These are phyloP conservation scores for Tillandsia fasciculata DNA, from an alignment of 176 grass and related monocot genomes.

Conservation along the genomic window DNA sequence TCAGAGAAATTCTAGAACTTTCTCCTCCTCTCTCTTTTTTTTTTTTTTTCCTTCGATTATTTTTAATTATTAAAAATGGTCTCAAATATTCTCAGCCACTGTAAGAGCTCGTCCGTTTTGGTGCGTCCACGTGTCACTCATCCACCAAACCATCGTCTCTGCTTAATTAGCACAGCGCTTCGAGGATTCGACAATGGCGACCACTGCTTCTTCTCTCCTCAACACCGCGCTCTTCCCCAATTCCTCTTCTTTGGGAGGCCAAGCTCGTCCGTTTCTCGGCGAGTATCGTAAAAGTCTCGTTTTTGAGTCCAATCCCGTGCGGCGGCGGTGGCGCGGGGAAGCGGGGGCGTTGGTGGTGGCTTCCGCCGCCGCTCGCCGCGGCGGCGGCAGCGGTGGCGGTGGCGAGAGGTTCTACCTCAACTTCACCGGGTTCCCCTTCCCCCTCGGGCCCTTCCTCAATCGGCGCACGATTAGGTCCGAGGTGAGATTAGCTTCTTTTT, in stretches of 20 bases:
- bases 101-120: too few relatives aligned
- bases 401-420: slow-evolving; percentile 70
- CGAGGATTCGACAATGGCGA: slow-evolving; percentile 13
- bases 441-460: slow-evolving; percentile 91
- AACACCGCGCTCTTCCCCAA: slow-evolving; percentile 20
- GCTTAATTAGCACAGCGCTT: too few relatives aligned
- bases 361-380: slow-evolving; percentile 10
- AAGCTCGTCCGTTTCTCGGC: neutral
- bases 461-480: slow-evolving; percentile 75
- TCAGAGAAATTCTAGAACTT: too few relatives aligned
- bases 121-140: too few relatives aligned
- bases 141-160: too few relatives aligned
- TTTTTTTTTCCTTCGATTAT: too few relatives aligned
- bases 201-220: slow-evolving; percentile 19
- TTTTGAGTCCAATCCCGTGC: slow-evolving; percentile 8
- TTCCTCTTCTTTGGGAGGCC: neutral
- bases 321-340: neutral
- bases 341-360: slow-evolving; percentile 23
- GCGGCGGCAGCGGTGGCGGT: slow-evolving; percentile 4
- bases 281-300: neutral
- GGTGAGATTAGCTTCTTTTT: slow-evolving; percentile 22
- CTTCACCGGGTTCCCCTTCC: slow-evolving; percentile 96
- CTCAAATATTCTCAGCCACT: too few relatives aligned
- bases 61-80: too few relatives aligned
- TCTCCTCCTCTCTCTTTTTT: too few relatives aligned